Conservation (phyloP, 2,329 filamentous ascomycete genomes). For the Fusarium verrucosum region DNA sequence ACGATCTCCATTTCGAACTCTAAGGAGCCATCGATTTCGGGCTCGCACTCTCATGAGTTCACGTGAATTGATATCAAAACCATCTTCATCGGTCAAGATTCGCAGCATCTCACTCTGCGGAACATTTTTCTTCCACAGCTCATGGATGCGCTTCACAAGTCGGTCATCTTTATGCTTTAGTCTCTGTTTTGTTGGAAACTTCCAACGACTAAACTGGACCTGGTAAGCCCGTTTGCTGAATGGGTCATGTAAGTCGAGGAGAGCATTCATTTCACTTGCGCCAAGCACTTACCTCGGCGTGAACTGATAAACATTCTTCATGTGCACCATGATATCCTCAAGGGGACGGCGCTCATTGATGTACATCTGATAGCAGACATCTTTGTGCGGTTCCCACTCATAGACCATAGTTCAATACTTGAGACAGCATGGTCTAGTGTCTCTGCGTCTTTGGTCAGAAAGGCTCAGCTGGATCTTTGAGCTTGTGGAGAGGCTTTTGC, state of each 20-base stretch:
- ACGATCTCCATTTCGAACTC: slow-evolving; percentile 68
- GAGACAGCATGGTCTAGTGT: slow-evolving; percentile 19
- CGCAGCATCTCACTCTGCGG: slow-evolving; percentile 78
- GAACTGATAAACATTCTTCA: slow-evolving; percentile 72
- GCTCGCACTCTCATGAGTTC: slow-evolving; percentile 75
- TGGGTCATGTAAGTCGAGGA: slow-evolving; percentile 13
- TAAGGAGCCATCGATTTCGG: slow-evolving; percentile 73
- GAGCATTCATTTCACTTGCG: slow-evolving; percentile 1
- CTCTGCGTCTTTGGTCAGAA: slow-evolving; percentile 43
- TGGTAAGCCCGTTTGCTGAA: slow-evolving; percentile 79
- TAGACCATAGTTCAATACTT: slow-evolving; percentile 54
- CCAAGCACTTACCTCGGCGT: slow-evolving; percentile 61
- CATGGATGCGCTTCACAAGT: slow-evolving; percentile 74
- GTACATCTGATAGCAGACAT: slow-evolving; percentile 68
- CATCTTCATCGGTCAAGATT: slow-evolving; percentile 73
- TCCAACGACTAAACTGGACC: slow-evolving; percentile 80
- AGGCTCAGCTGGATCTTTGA: slow-evolving; percentile 26
- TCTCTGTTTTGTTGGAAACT: slow-evolving; percentile 78
- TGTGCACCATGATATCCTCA: slow-evolving; percentile 78
- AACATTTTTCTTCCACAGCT: slow-evolving; percentile 81
- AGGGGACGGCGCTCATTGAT: slow-evolving; percentile 78
- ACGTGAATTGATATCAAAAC: slow-evolving; percentile 75
- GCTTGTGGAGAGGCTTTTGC: slow-evolving; percentile 41
- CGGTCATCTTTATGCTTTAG: slow-evolving; percentile 74
- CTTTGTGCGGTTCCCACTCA: slow-evolving; percentile 57